Conservation (phyloP, 1,139 yeast species). For the Yamadazyma epiphylla region DNA sequence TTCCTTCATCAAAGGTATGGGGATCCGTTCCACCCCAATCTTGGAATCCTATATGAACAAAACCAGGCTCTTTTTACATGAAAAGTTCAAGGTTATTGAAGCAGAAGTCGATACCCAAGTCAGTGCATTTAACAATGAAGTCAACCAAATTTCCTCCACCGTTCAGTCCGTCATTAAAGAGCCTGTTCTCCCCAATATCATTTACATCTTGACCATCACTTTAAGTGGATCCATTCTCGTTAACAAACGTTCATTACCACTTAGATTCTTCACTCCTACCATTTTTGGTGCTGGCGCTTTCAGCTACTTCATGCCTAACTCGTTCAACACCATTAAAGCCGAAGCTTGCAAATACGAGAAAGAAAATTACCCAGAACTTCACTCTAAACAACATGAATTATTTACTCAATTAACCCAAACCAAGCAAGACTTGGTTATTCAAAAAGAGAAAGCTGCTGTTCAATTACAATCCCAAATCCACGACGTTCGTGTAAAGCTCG, state of each 20-base stretch:
- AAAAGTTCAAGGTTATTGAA: slow-evolving; percentile 30
- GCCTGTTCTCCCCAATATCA: slow-evolving; percentile 51
- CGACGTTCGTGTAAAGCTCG: slow-evolving; percentile 22
- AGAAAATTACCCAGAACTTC: slow-evolving; percentile 40
- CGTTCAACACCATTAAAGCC: slow-evolving; percentile 20
- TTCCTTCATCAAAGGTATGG: slow-evolving; percentile 50
- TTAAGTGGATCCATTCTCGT: slow-evolving; percentile 55
- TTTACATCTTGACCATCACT: slow-evolving; percentile 52
- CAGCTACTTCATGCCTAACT: slow-evolving; percentile 34
- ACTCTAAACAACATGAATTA: slow-evolving; percentile 16
- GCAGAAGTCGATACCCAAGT: slow-evolving; percentile 45
- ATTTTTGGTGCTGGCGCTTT: slow-evolving; percentile 43
- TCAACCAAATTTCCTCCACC: slow-evolving; percentile 20
- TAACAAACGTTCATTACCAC: slow-evolving; percentile 41
- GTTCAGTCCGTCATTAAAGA: slow-evolving; percentile 28
- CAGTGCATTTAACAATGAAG: slow-evolving; percentile 44
- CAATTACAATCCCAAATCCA: slow-evolving; percentile 22
- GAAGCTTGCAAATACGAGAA: slow-evolving; percentile 58
- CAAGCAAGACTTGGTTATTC: slow-evolving; percentile 11
- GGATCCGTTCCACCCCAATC: slow-evolving; percentile 44
- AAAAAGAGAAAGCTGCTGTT: slow-evolving; percentile 11
- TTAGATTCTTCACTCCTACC: slow-evolving; percentile 50
- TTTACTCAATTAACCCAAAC: slow-evolving; percentile 11
- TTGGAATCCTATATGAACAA: slow-evolving; percentile 39
- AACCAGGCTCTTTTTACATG: slow-evolving; percentile 33